These are phyloP conservation scores for Wickerhamomyces queroliae DNA, from an alignment of 805 yeast species.

Conservation along the genomic window DNA sequence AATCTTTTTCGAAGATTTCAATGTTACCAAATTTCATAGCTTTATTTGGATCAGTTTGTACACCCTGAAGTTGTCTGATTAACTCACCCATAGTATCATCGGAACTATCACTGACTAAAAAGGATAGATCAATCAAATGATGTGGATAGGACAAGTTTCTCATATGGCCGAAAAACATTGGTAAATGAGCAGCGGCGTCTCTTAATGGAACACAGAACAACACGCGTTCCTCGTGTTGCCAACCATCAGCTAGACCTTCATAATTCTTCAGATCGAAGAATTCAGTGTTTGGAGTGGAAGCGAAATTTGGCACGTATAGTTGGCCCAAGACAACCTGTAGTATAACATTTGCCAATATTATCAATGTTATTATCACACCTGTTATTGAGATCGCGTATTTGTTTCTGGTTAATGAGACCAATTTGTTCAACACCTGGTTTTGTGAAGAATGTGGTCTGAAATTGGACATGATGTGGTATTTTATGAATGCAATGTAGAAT, in stretches of 20 bases:
- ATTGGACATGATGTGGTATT: not conserved
- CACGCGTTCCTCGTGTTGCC: slow-evolving; percentile 77
- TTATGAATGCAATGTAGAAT: not conserved
- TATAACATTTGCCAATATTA: slow-evolving; percentile 12
- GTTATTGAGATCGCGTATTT: slow-evolving; percentile 4
- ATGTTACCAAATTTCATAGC: slow-evolving; percentile 70
- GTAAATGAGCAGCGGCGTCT: slow-evolving; percentile 87
- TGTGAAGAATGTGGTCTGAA: not conserved
- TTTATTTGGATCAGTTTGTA: slow-evolving; percentile 63
- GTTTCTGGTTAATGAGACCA: not conserved
- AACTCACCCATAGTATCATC: slow-evolving; percentile 82
- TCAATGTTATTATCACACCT: slow-evolving; percentile 9
- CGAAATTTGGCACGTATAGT: slow-evolving; percentile 30
- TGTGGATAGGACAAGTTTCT: slow-evolving; percentile 82
- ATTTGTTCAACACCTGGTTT: not conserved
- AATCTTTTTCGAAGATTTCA: slow-evolving; percentile 86
- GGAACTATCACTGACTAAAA: slow-evolving; percentile 83
- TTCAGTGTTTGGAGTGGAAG: slow-evolving; percentile 38
- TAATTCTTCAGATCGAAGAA: slow-evolving; percentile 70
- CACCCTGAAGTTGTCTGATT: slow-evolving; percentile 46
- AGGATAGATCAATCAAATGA: slow-evolving; percentile 74
- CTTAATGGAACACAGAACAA: slow-evolving; percentile 86
- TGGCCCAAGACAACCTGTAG: slow-evolving; percentile 6
- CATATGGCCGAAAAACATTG: slow-evolving; percentile 86
- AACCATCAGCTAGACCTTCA: slow-evolving; percentile 70